Base-by-base conservation (phyloP, 2,329 filamentous ascomycete genomes). In the Didymella sp. region DNA sequence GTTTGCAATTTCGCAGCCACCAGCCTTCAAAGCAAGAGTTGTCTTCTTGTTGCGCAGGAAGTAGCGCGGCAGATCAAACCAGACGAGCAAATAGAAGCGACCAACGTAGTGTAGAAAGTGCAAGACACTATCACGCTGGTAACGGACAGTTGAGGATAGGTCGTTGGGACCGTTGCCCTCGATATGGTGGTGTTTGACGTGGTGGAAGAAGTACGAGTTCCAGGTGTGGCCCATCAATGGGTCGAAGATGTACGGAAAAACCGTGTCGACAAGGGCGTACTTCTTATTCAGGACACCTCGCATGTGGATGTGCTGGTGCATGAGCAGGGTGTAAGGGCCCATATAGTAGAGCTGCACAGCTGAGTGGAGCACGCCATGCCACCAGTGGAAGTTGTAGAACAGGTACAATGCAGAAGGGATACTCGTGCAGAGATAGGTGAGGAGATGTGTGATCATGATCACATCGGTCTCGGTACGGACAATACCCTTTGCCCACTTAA, bases 171-270 rank as follows among this genome's bases (percentile, higher is more conserved):
- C 90, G 67, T 94, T 94, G 60, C 86, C 88, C 76, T 93, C 90
- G 52, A 93, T 87, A 63, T 94, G 90, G 70, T 94, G 90, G 70
- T 92, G 89, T 79, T 94, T 94, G 70, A 93, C 89, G 68, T 94
- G 90, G 71, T 94, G 90, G 70, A 92, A 93, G 73, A 84, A 94
- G 77, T 94, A 94, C 2, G 87, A 88, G 76, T 94, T 91, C 89
- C 89, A 92, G 0, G 90, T 92, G 69, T 94, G 90, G 11, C 90
- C 90, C 84, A 92, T 89, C 54, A 94, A 76, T 0, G 90, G 90
- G 64, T 92, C 89, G 11, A 86, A 79, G 37, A 93, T 74, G 70
- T 92, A 94, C 0, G 90, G 90, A 64, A 92, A 93, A 1, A 82
- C 49, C 6, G 76, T 71, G 68, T 94, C 90, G 56, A 93, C 74